Conservation (phyloP, 345 rosid genomes). For the Salix udensis region DNA sequence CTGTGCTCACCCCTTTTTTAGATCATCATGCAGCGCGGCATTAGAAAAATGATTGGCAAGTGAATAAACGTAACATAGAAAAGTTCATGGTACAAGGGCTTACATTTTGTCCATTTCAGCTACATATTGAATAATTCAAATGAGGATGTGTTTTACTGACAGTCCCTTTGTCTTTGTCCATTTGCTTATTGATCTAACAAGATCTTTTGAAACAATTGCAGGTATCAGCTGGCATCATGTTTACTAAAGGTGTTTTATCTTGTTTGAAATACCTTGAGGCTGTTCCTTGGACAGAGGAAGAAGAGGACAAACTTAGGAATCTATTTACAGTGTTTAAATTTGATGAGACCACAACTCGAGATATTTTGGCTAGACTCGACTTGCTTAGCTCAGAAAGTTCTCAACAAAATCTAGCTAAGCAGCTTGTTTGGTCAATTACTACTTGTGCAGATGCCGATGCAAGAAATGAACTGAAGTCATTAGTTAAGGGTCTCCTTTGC, state of each 20-base stretch:
- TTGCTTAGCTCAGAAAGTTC: constrained; percentile 33
- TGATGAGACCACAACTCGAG: constrained; percentile 49
- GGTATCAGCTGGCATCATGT: constrained; percentile 75
- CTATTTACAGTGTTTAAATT: constrained; percentile 52
- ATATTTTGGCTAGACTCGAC: constrained; percentile 62
- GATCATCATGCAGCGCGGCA: not conserved
- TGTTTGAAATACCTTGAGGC: constrained; percentile 84
- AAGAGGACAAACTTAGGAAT: constrained; percentile 77
- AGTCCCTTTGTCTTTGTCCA: not conserved
- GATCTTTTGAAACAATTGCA: constrained; percentile 23
- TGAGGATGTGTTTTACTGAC: not conserved
- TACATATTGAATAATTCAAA: not conserved
- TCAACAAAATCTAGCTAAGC: constrained; percentile 54
- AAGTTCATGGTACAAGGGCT: not conserved
- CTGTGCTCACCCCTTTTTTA: not conserved
- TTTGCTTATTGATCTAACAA: constrained; percentile 17
- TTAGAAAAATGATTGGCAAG: not conserved
- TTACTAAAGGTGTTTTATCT: constrained; percentile 55
- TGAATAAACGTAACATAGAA: not conserved
- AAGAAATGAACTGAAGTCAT: constrained; percentile 70
- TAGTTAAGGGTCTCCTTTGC: constrained; percentile 80
- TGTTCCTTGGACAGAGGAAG: constrained; percentile 97
- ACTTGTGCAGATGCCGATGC: constrained; percentile 56
- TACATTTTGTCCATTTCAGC: not conserved
- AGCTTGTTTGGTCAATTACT: constrained; percentile 71